Conservation (phyloP, 768 basidiomycete species). For the Boletellus ananiceps region DNA sequence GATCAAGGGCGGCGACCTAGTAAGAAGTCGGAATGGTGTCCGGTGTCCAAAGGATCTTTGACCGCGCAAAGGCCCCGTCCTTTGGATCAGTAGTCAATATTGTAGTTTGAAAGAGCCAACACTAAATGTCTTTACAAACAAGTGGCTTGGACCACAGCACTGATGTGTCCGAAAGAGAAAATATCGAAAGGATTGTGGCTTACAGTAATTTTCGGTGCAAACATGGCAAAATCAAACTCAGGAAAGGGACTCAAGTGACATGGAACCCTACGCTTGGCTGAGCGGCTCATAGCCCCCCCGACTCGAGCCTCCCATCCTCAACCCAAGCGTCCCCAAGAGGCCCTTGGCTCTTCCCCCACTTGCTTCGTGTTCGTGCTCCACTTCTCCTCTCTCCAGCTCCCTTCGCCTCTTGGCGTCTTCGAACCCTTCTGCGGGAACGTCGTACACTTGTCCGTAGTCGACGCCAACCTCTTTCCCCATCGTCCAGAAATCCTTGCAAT, state of each 20-base stretch:
- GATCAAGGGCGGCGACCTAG: no score
- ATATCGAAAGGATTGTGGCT: not conserved
- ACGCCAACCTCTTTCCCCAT: slow-evolving; percentile 81
- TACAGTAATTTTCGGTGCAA: not conserved
- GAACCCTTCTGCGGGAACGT: slow-evolving; percentile 85
- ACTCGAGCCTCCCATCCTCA: slow-evolving; percentile 35
- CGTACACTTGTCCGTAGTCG: slow-evolving; percentile 85
- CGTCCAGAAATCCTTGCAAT: slow-evolving; percentile 95
- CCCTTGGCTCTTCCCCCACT: slow-evolving; percentile 39
- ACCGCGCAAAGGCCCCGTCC: no score
- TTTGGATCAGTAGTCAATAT: no score
- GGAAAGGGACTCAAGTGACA: not conserved
- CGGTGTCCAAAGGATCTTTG: no score
- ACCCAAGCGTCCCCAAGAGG: slow-evolving; percentile 31
- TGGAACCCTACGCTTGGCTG: slow-evolving; percentile 21
- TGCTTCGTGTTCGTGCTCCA: slow-evolving; percentile 44
- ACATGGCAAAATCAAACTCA: not conserved
- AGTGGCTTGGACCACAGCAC: no score
- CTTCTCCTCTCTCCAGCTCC: slow-evolving; percentile 43
- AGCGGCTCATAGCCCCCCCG: slow-evolving; percentile 35
- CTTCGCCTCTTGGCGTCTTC: slow-evolving; percentile 61
- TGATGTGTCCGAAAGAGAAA: no score
- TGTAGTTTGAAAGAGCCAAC: no score
- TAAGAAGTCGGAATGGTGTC: no score
- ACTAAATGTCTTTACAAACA: no score